phyloP scores from a whole-genome alignment of 139 green algal species.

The Chlorella sp. region DNA sequence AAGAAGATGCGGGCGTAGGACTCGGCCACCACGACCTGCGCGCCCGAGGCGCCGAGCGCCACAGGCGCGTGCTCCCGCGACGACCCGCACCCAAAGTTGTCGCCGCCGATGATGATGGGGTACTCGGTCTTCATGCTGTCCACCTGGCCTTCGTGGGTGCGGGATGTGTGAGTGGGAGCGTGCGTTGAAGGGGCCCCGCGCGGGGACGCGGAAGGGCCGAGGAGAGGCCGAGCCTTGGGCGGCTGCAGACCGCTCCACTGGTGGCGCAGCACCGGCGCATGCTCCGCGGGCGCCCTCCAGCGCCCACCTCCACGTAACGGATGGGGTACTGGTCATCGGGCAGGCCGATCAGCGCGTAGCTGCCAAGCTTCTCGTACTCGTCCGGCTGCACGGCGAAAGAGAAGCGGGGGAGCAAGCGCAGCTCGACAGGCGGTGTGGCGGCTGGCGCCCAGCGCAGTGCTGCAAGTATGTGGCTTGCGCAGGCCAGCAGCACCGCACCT shows the following conservation, averaged over 20 bases:
- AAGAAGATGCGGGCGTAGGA: slow-evolving; percentile 98
- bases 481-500: too few relatives aligned
- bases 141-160: too few relatives aligned
- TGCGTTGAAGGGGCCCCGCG: too few relatives aligned
- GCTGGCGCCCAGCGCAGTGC: not conserved
- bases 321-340: slow-evolving; percentile 76
- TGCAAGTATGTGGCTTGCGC: too few relatives aligned
- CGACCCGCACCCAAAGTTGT: slow-evolving; percentile 96
- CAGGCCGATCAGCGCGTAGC: slow-evolving; percentile 90
- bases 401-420: too few relatives aligned
- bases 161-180: too few relatives aligned
- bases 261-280: too few relatives aligned
- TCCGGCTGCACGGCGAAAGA: slow-evolving; percentile 69
- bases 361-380: slow-evolving; percentile 97
- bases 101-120: slow-evolving; percentile 87
- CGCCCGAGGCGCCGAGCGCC: slow-evolving; percentile 82
- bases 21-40: slow-evolving; percentile 80
- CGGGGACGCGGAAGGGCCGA: too few relatives aligned
- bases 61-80: slow-evolving; percentile 94
- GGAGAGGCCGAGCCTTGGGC: too few relatives aligned
- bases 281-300: too few relatives aligned
- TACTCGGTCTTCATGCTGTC: slow-evolving; percentile 93
- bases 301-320: slow-evolving; percentile 21
- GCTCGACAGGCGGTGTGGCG: not conserved
- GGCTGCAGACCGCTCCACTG: too few relatives aligned